Conservation (phyloP, 225 moss, liverwort and hornwort genomes). For the Anthoceros angustus region DNA sequence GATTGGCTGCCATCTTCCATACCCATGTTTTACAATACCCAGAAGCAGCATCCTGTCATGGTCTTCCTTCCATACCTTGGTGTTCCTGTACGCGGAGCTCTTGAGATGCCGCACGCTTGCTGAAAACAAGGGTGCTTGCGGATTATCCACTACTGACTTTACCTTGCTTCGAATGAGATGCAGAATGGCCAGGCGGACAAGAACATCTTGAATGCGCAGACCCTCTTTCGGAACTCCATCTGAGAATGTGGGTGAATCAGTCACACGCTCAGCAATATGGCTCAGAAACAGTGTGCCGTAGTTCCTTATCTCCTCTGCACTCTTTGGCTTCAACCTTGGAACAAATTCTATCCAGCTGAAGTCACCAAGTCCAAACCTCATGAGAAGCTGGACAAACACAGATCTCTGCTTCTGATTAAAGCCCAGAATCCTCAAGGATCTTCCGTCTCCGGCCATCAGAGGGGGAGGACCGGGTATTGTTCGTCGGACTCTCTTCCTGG, state of each 20-base stretch:
- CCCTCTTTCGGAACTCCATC: constrained; percentile 99
- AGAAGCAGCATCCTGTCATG: constrained; percentile 92
- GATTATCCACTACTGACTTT: constrained; percentile 61
- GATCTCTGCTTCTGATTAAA: constrained; percentile 86
- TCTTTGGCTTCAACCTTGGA: constrained; percentile 86
- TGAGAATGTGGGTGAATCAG: constrained; percentile 55
- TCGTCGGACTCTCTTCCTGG: constrained; percentile 25
- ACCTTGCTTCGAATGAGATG: constrained; percentile 98
- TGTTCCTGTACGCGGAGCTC: constrained; percentile 82
- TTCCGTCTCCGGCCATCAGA: constrained; percentile 90
- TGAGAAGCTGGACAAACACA: constrained; percentile 80
- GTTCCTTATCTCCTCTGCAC: constrained; percentile 84
- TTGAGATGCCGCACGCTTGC: constrained; percentile 85
- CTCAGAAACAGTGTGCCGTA: constrained; percentile 87
- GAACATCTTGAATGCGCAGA: constrained; percentile 90
- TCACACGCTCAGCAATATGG: constrained; percentile 90
- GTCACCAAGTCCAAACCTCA: constrained; percentile 98
- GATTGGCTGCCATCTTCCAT: constrained; percentile 94
- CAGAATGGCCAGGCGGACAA: constrained; percentile 86
- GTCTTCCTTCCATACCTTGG: constrained; percentile 99
- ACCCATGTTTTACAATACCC: constrained; percentile 79
- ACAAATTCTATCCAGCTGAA: constrained; percentile 91
- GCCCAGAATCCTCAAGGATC: constrained; percentile 70
- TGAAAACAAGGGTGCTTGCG: constrained; percentile 54
- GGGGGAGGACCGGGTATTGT: constrained; percentile 47